These are phyloP conservation scores for Colletotrichum tanaceti DNA, from an alignment of 2,329 filamentous ascomycete genomes.

Conservation along the genomic window DNA sequence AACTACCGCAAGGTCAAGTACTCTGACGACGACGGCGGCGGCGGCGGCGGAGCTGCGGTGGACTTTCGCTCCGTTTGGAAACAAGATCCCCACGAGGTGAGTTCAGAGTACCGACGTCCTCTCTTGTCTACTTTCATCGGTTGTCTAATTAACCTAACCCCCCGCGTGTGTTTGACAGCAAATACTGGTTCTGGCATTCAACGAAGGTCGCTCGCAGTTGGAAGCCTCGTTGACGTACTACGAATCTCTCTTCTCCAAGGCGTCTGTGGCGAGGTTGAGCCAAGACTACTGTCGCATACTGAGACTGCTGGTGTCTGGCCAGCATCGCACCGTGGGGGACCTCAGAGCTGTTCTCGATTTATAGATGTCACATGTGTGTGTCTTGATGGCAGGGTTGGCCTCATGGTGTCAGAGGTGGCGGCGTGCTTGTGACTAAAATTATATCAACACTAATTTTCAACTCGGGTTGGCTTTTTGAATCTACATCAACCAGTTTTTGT, in stretches of 20 bases:
- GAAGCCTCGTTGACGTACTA: conserved; percentile 26
- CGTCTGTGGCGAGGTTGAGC: neutral
- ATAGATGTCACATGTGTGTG: neutral
- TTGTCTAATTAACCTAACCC: neutral
- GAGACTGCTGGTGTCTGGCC: neutral
- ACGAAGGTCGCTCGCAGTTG: conserved; percentile 7
- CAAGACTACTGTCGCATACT: conserved; percentile 6
- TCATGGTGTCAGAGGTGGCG: no score
- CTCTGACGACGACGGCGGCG: neutral
- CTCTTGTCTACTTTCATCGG: no score
- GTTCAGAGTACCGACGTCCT: neutral
- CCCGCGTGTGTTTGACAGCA: neutral
- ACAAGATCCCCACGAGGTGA: conserved; percentile 36
- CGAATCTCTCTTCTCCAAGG: conserved; percentile 14
- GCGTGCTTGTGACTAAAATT: no score
- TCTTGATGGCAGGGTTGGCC: no score
- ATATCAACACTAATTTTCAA: rapidly evolving
- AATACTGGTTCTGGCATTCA: conserved; percentile 20
- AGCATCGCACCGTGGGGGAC: conserved; percentile 12
- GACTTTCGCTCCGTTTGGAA: conserved; percentile 25
- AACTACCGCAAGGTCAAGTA: conserved; percentile 27
- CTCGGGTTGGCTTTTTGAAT: no score
- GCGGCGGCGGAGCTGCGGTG: neutral
- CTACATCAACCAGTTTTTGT: no score
- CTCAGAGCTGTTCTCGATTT: neutral